Evolutionary conservation across 371 early-diverging fungal species (phyloP).

Genomic region (Dichotomocladium elegans): DNA sequence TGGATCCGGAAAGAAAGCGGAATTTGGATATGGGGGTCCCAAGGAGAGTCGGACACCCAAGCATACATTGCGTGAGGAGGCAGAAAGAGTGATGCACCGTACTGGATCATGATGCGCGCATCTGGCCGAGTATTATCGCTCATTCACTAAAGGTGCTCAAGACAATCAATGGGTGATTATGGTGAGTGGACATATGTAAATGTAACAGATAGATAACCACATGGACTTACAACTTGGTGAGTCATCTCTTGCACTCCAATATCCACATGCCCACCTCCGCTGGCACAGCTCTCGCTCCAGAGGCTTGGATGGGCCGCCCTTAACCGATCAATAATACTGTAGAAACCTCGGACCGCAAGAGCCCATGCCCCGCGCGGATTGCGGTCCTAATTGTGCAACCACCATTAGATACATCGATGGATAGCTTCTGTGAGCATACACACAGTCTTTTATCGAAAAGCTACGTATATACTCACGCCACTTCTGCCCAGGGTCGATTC

Average conservation of each 20-base stretch:
- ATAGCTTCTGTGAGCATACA: no score
- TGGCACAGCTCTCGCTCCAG: slow-evolving; percentile 29
- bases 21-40: slow-evolving; percentile 5
- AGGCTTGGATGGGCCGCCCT: slow-evolving; percentile 15
- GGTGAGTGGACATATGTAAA: not conserved
- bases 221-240: slow-evolving; percentile 20
- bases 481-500: slow-evolving; percentile 27
- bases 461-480: not conserved
- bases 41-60: slow-evolving; percentile 30
- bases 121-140: slow-evolving; percentile 37
- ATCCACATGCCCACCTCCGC: slow-evolving; percentile 43
- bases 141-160: slow-evolving; percentile 22
- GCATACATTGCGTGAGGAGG: slow-evolving; percentile 30
- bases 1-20: slow-evolving; percentile 37
- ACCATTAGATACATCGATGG: no score
- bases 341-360: slow-evolving; percentile 13
- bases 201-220: not conserved
- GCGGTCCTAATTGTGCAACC: slow-evolving; percentile 5
- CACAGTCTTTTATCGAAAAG: no score
- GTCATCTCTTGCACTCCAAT: slow-evolving; percentile 9
- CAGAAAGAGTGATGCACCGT: slow-evolving; percentile 30
- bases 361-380: slow-evolving; percentile 26
- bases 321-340: slow-evolving; percentile 18
- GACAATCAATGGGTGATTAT: not conserved
- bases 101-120: slow-evolving; percentile 34